Base-by-base conservation (phyloP, 352 stramenopile species). In the Phytophthora citrophthora region DNA sequence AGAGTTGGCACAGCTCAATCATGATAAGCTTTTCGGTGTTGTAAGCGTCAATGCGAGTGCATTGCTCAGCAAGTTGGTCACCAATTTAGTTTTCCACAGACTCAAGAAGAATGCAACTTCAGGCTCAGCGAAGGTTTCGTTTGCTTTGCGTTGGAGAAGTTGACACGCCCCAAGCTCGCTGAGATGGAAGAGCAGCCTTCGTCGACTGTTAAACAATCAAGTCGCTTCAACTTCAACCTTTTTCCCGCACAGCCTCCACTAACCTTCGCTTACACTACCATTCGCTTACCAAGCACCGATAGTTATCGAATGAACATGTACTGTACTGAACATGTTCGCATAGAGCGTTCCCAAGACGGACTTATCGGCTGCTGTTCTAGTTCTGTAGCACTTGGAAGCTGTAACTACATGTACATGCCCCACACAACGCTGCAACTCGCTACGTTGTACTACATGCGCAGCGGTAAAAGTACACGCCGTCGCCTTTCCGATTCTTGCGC, bases 141-240 rank as follows among this genome's bases (percentile, higher is more conserved):
- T 34, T 34, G 29, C 8, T 34, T 34, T 34, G 29, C 29, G 29
- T 34, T 34, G 29, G 29, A 3, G 8, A 34, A 5, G 9, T 34
- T 34, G 29, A 13, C 29, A 34, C 8, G 8, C 9, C 29, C 29
- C 29, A 34, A 13, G 29, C 8, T 34, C 29, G 8, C 29, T 34
- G 9, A 34, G 1, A 13, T 34, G 29, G 29, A 34, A 34, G 29
- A 32, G 27, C 27, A 5, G 8, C 29, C 36, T 57, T 45, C 38
- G 24, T 49, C 54, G 43, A 53, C 32, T 44, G 32, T 50, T 56
- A 44, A 63, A 56, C 55, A 62, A 54, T 56, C 45, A 64, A 54
- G 54, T 38, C 18, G n/a, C 54, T 63, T 63, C 56, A 64, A 51
- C 46, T 56, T 64, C 46, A 57, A 64, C 45, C 18, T 50, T 44